Conservation (phyloP, 2,329 filamentous ascomycete species). For the Cordyceps tenuipes region DNA sequence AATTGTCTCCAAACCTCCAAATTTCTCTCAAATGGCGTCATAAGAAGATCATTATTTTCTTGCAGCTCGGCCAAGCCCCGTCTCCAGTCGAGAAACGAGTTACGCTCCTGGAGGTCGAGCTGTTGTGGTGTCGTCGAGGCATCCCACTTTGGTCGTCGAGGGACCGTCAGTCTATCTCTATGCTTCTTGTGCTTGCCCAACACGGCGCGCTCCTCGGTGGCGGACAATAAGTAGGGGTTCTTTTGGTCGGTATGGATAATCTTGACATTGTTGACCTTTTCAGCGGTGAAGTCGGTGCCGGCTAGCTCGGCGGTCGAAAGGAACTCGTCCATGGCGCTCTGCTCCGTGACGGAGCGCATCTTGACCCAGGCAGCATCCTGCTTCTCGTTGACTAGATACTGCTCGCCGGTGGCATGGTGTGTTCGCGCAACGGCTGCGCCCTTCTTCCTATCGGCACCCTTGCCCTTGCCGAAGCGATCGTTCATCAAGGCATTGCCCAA, state of each 20-base stretch:
- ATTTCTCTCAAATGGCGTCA: conserved; percentile 97
- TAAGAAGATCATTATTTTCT: conserved; percentile 85
- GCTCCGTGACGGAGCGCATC: conserved; percentile 98
- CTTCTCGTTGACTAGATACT: conserved; percentile 84
- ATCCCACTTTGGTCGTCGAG: conserved; percentile 84
- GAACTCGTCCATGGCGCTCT: conserved; percentile 94
- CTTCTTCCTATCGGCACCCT: conserved; percentile 74
- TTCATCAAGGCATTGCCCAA: conserved; percentile 98
- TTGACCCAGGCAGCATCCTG: conserved; percentile 96
- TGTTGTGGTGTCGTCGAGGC: conserved; percentile 73
- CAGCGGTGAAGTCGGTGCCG: conserved; percentile 96
- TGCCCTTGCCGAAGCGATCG: conserved; percentile 92
- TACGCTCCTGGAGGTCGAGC: conserved; percentile 70
- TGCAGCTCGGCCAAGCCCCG: conserved; percentile 85
- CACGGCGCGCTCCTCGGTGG: conserved; percentile 70
- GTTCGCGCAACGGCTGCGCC: conserved; percentile 51
- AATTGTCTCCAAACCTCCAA: conserved; percentile 96
- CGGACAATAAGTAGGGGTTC: conserved; percentile 86
- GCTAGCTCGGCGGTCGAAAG: conserved; percentile 90
- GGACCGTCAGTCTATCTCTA: conserved; percentile 72
- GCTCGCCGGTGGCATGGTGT: conserved; percentile 72
- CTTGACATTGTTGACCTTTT: conserved; percentile 98
- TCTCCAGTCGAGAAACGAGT: conserved; percentile 79
- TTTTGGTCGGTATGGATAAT: conserved; percentile 95
- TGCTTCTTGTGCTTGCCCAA: conserved; percentile 78